Evolutionary conservation across 352 stramenopile genomes (phyloP), one percentile per base, ranked within the genome.

Genomic region (Globisporangium uncinulatum): DNA sequence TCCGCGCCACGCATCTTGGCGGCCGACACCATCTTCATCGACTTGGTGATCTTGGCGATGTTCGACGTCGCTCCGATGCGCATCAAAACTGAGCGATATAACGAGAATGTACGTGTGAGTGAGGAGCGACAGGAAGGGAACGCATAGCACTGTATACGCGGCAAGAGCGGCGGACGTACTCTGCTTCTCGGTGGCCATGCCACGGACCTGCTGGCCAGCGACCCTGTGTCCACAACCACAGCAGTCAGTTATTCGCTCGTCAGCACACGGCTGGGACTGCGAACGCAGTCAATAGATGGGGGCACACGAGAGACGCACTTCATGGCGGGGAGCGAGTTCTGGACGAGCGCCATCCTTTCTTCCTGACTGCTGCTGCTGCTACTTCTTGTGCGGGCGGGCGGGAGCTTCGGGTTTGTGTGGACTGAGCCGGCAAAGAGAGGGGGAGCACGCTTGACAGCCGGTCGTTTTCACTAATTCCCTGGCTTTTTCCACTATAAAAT

Each of bases 1-100:
- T 99, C 95, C 58, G 98, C 97, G 60, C 97, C 97, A 71, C 97
- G 96, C 66, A 99, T 95, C 86, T 99, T 99, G 59, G 97, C 96
- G 46, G 97, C 97, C 59, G 96, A 99, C 74, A 99, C 97, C 97
- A 99, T 99, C 81, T 99, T 99, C 97, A 99, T 99, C 54, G 97
- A 99, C 77, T 97, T 97, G 51, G 97, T 99, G 82, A 99, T 99
- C 87, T 99, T 99, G 66, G 93, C 86, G 61, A 99, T 99, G 87
- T 99, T 99, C 65, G 97, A 98, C 36, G 97, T 99, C 20, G 96
- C 97, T 58, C 86, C 83, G 67, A 99, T 99, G 70, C 98, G 95
- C 79, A 98, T 97, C 59, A 90, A 88, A 86, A 92, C 69, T 76
- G 60, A 51, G 53, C 19, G 21, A 37, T 6, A 24, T 3, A 31